phyloP scores from a whole-genome alignment of 2,329 filamentous ascomycete species.

The Exophiala sideris region DNA sequence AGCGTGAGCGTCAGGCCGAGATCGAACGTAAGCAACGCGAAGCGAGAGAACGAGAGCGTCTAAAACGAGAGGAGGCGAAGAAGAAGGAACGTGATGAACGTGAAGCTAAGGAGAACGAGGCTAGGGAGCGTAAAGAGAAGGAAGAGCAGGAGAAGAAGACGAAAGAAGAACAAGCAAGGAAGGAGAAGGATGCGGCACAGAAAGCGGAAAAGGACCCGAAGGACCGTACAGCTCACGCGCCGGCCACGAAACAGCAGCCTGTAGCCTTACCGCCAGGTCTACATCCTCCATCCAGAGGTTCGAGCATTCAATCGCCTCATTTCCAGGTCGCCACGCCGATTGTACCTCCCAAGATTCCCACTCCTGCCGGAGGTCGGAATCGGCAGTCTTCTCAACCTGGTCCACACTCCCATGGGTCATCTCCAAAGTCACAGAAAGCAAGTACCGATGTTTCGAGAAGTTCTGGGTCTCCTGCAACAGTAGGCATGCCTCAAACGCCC shows the following conservation, averaged over 20 bases:
- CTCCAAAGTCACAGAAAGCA: slow-evolving; percentile 54
- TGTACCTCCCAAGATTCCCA: slow-evolving; percentile 79
- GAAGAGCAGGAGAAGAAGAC: slow-evolving; percentile 60
- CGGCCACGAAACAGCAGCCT: slow-evolving; percentile 31
- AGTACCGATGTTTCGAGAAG: slow-evolving; percentile 61
- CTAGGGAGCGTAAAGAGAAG: slow-evolving; percentile 61
- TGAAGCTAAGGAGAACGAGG: slow-evolving; percentile 67
- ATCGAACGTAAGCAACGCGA: slow-evolving; percentile 79
- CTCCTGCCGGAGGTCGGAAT: slow-evolving; percentile 62
- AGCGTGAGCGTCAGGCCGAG: slow-evolving; percentile 80
- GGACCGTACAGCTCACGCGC: slow-evolving; percentile 39
- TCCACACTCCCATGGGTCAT: slow-evolving; percentile 69
- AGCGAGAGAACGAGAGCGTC: slow-evolving; percentile 76
- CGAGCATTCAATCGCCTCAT: slow-evolving; percentile 69
- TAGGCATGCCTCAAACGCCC: slow-evolving; percentile 63
- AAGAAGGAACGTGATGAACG: slow-evolving; percentile 70
- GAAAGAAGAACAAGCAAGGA: slow-evolving; percentile 48
- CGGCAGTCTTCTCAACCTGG: slow-evolving; percentile 75
- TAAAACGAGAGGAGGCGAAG: slow-evolving; percentile 65
- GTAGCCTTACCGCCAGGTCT: slow-evolving; percentile 49
- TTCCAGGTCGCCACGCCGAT: slow-evolving; percentile 75
- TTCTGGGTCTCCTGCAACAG: slow-evolving; percentile 56
- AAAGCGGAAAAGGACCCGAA: slow-evolving; percentile 47
- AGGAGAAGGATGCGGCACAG: slow-evolving; percentile 54
- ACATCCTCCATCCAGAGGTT: slow-evolving; percentile 50